Percentiles rank a stretch among this genome's conserved stretches.
Conservation (phyloP, 1,139 yeast genomes). For the Suhomyces bokatorum region DNA sequence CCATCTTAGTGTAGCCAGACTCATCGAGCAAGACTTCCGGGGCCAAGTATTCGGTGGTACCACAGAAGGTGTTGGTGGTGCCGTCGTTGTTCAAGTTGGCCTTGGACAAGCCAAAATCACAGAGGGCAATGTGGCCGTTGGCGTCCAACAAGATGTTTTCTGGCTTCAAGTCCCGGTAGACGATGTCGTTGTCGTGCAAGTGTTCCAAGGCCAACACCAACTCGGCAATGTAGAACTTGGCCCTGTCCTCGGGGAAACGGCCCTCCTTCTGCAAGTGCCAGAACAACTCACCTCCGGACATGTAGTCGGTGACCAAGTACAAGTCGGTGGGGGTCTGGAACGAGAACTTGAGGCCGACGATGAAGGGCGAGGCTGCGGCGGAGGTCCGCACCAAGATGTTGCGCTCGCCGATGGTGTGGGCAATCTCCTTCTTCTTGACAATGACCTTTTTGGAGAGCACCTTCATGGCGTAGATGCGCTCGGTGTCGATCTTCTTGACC, state of each 20-base stretch:
- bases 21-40: conserved; percentile 83
- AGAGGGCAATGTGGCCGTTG: conserved; percentile 92
- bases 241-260: conserved; percentile 86
- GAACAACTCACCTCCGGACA: conserved; percentile 97
- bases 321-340: conserved; percentile 93
- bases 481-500: conserved; percentile 85
- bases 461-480: conserved; percentile 94
- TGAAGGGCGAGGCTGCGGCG: conserved; percentile 81
- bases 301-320: conserved; percentile 91
- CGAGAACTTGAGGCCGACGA: conserved; percentile 91
- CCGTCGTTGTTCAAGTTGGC: conserved; percentile 86
- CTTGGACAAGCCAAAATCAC: conserved; percentile 95
- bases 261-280: conserved; percentile 98
- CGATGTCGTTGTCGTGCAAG: conserved; percentile 88
- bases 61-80: conserved; percentile 95
- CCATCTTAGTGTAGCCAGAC: conserved; percentile 82
- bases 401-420: conserved; percentile 96
- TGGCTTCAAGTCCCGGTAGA: conserved; percentile 92
- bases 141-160: conserved; percentile 93
- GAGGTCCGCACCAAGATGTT: conserved; percentile 85
- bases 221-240: conserved; percentile 95
- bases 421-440: conserved; percentile 94
- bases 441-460: conserved; percentile 90
- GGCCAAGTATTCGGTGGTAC: conserved; percentile 90
- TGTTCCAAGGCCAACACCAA: conserved; percentile 88